phyloP scores from a whole-genome alignment of 805 yeast genomes.

The Yamadazyma sp. region DNA sequence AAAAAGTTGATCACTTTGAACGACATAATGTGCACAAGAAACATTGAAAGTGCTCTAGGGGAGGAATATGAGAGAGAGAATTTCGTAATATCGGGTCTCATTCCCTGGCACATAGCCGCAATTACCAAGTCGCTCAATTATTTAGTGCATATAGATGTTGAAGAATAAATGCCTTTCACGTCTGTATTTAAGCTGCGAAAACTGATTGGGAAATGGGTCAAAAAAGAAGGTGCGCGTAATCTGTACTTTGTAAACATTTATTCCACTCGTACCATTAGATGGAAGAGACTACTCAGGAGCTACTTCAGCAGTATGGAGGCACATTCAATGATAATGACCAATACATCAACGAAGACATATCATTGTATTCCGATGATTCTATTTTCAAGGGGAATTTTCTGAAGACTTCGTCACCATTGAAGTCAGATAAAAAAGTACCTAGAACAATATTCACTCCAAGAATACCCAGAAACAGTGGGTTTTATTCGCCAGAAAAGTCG shows the following conservation, averaged over 20 bases:
- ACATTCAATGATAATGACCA: not conserved
- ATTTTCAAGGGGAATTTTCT: constrained; percentile 13
- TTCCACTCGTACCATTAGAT: no score
- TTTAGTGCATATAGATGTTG: constrained; percentile 58
- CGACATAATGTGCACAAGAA: constrained; percentile 36
- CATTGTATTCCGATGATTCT: constrained; percentile 18
- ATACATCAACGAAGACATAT: constrained; percentile 13
- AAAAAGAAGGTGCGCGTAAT: constrained; percentile 1
- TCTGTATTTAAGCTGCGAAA: no score
- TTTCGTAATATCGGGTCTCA: constrained; percentile 29
- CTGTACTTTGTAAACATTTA: constrained; percentile 9
- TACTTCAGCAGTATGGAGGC: constrained; percentile 7
- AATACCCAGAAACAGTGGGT: not conserved
- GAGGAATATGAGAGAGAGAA: constrained; percentile 6
- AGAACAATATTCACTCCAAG: constrained; percentile 8
- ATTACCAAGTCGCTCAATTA: constrained; percentile 61
- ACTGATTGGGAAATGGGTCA: not conserved
- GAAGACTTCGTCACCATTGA: constrained; percentile 6
- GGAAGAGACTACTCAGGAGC: constrained; percentile 9
- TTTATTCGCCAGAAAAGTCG: constrained; percentile 1
- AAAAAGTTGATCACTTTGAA: constrained; percentile 51
- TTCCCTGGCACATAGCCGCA: constrained; percentile 75
- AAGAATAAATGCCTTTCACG: constrained; percentile 20
- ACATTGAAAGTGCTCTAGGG: constrained; percentile 15
- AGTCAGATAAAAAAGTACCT: constrained; percentile 8